Conservation (phyloP, 495 filamentous ascomycete species). For the Xylaria curta region DNA sequence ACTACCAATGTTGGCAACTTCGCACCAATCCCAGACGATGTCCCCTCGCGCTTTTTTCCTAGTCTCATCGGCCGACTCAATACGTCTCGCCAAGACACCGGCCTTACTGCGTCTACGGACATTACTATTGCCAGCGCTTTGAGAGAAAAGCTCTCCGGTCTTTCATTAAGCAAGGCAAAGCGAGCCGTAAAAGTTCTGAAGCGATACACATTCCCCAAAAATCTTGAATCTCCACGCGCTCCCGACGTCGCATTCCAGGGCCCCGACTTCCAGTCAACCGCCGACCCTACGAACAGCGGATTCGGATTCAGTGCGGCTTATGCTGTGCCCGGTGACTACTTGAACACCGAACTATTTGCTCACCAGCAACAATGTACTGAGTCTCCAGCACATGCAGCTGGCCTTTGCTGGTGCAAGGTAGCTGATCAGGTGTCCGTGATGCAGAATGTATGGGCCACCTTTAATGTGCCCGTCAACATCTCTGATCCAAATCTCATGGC, state of each 20-base stretch:
- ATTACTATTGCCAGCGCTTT: slow-evolving; percentile 39
- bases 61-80: slow-evolving; percentile 19
- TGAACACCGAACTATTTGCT: slow-evolving; percentile 38
- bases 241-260: slow-evolving; percentile 28
- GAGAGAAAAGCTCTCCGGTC: slow-evolving; percentile 32
- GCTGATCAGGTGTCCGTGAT: slow-evolving; percentile 30
- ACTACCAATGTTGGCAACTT: neutral
- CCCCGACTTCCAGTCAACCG: slow-evolving; percentile 17
- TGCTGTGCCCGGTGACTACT: slow-evolving; percentile 48
- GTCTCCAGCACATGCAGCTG: slow-evolving; percentile 39
- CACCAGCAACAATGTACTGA: slow-evolving; percentile 36
- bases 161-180: slow-evolving; percentile 35
- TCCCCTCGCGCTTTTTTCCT: slow-evolving; percentile 19
- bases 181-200: slow-evolving; percentile 39
- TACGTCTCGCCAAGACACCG: slow-evolving; percentile 34
- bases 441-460: slow-evolving; percentile 29
- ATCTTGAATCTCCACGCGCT: slow-evolving; percentile 28
- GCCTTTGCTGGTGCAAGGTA: slow-evolving; percentile 51
- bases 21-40: slow-evolving; percentile 3
- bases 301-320: slow-evolving; percentile 20
- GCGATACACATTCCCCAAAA: slow-evolving; percentile 40
- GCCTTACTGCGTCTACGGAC: slow-evolving; percentile 40
- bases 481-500: slow-evolving; percentile 30
- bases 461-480: slow-evolving; percentile 26
- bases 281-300: neutral